These are phyloP conservation scores for Ustilago xerochloae DNA, from an alignment of 1,284 basidiomycete genomes.

Conservation along the genomic window DNA sequence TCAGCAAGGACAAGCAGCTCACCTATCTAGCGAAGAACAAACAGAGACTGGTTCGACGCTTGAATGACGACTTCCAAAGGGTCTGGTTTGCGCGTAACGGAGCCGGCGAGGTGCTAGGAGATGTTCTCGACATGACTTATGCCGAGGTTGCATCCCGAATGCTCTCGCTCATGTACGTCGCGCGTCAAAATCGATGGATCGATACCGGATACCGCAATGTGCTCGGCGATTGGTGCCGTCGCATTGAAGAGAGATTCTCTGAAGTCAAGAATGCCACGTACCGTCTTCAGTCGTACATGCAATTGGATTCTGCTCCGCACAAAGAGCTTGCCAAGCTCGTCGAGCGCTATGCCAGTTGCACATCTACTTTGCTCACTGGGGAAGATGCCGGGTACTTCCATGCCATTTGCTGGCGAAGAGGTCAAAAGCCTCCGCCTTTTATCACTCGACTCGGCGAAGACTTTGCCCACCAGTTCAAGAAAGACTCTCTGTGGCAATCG, in stretches of 20 bases:
- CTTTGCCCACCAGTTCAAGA: constrained; percentile 78
- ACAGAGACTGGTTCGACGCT: constrained; percentile 87
- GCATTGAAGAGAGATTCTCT: constrained; percentile 85
- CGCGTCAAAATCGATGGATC: constrained; percentile 91
- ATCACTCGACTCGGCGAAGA: constrained; percentile 88
- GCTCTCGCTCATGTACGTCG: constrained; percentile 91
- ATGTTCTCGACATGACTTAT: constrained; percentile 96
- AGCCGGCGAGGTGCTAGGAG: constrained; percentile 76
- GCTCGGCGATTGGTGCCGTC: constrained; percentile 92
- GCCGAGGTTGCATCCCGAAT: constrained; percentile 93
- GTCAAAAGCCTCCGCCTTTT: constrained; percentile 98
- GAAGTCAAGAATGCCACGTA: constrained; percentile 57
- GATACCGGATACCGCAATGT: constrained; percentile 90
- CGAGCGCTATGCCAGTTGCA: too few relatives aligned
- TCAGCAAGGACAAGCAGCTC: constrained; percentile 92
- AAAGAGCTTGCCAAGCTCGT: constrained; percentile 80
- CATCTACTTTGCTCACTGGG: constrained; percentile 89
- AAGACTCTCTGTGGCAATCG: constrained; percentile 97
- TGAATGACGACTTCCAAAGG: constrained; percentile 95
- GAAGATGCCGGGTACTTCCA: constrained; percentile 97
- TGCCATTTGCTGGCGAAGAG: constrained; percentile 89
- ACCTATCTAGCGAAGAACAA: constrained; percentile 88
- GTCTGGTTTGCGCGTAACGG: constrained; percentile 66
- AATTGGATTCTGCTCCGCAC: constrained; percentile 86
- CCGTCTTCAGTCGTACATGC: constrained; percentile 69